Conservation (phyloP, 768 basidiomycete species). For the Crucibulum laeve region DNA sequence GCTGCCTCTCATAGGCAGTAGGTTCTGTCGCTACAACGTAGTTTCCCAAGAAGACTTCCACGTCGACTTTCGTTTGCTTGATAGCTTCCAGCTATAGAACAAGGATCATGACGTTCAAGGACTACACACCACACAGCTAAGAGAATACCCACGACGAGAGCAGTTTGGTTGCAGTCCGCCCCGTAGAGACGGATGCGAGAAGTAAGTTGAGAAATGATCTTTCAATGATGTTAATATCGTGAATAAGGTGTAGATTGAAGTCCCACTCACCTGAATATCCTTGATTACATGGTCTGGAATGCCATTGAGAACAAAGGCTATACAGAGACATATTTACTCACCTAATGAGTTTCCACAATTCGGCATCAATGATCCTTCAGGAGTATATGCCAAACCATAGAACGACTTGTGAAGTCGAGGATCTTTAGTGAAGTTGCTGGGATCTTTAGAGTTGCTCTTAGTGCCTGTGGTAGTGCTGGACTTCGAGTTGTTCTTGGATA, state of each 20-base stretch:
- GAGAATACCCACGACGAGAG: slow-evolving; percentile 52
- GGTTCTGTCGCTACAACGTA: slow-evolving; percentile 58
- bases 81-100: slow-evolving; percentile 74
- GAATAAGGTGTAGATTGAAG: not conserved
- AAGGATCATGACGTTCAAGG: slow-evolving; percentile 1
- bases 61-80: slow-evolving; percentile 78
- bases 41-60: slow-evolving; percentile 75
- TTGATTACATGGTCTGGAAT: slow-evolving; percentile 51
- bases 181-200: slow-evolving; percentile 79
- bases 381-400: slow-evolving; percentile 88
- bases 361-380: slow-evolving; percentile 61
- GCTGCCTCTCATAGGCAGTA: slow-evolving; percentile 68
- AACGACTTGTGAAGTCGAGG: slow-evolving; percentile 63
- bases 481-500: slow-evolving; percentile 45
- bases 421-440: slow-evolving; percentile 70
- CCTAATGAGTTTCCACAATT: slow-evolving; percentile 56
- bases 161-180: slow-evolving; percentile 80
- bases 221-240: slow-evolving; percentile 8
- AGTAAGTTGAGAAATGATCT: slow-evolving; percentile 86
- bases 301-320: slow-evolving; percentile 2
- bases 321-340: slow-evolving; percentile 13
- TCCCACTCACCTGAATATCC: slow-evolving; percentile 58
- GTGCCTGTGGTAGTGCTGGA: slow-evolving; percentile 3
- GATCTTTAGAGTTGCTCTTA: slow-evolving; percentile 36
- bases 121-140: too few species aligned